These are phyloP conservation scores for Clonostachys byssicola DNA, from an alignment of 2,329 filamentous ascomycete species.

Conservation along the genomic window DNA sequence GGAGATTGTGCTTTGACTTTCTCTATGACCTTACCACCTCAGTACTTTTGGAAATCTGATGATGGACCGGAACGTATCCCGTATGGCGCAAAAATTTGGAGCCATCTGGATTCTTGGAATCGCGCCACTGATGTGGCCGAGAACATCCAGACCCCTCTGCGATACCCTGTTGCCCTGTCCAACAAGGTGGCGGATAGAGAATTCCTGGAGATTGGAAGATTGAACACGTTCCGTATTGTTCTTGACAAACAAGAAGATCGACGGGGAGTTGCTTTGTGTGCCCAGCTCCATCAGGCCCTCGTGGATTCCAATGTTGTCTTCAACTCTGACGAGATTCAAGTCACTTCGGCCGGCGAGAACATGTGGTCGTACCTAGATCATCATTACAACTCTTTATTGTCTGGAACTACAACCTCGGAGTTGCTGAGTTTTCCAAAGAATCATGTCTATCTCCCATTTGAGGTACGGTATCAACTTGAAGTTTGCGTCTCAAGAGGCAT, in stretches of 20 bases:
- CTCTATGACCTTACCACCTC: constrained; percentile 40
- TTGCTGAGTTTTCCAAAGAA: constrained; percentile 3
- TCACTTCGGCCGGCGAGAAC: constrained; percentile 16
- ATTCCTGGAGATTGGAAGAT: constrained; percentile 49
- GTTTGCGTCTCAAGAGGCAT: constrained; percentile 81
- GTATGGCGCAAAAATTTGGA: constrained; percentile 27
- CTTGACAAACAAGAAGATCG: constrained; percentile 20
- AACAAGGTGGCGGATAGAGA: constrained; percentile 21
- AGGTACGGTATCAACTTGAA: constrained; percentile 85
- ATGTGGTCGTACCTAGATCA: constrained; percentile 26
- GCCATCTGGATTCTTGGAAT: constrained; percentile 37
- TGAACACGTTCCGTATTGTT: constrained; percentile 49
- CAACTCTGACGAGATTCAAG: constrained; percentile 30
- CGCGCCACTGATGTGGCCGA: constrained; percentile 41
- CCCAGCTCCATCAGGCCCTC: constrained; percentile 47
- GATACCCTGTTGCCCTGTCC: constrained; percentile 31
- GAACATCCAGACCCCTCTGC: constrained; percentile 19
- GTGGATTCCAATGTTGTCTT: constrained; percentile 69
- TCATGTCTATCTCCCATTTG: constrained; percentile 52
- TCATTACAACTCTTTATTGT: not conserved
- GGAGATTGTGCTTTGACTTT: constrained; percentile 36
- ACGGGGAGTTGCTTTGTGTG: no score
- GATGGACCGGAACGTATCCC: constrained; percentile 24
- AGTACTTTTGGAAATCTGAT: constrained; percentile 35
- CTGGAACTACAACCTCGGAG: not conserved